Percentiles rank a stretch among this genome's conserved stretches.
These are phyloP conservation scores for Vigna reflexopilosa DNA, from an alignment of 306 rosid genomes.

Conservation along the genomic window DNA sequence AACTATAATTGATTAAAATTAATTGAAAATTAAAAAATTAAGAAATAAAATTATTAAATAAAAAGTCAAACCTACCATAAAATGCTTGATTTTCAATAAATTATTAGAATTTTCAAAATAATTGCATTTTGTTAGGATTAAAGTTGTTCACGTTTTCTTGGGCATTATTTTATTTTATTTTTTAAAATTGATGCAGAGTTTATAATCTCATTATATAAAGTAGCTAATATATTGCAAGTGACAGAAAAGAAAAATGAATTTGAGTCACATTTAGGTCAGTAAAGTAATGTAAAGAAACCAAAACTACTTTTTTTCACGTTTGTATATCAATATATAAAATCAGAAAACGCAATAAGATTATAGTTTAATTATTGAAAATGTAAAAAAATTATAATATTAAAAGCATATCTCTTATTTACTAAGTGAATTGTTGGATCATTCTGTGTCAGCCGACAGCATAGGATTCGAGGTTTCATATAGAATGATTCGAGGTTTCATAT, in stretches of 20 bases:
- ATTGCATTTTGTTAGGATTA: too few species aligned
- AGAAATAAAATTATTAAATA: too few species aligned
- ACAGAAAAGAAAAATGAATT: background rate
- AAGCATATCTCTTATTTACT: constrained; percentile 21
- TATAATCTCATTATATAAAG: background rate
- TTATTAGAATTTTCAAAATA: too few species aligned
- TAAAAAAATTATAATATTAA: background rate
- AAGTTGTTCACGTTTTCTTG: too few species aligned
- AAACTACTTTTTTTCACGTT: background rate
- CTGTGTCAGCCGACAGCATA: constrained; percentile 22
- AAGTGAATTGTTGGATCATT: constrained; percentile 51
- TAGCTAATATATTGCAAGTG: background rate
- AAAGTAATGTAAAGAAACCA: background rate
- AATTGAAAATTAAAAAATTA: too few species aligned
- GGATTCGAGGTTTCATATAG: constrained; percentile 13
- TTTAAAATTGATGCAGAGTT: background rate
- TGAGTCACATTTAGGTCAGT: background rate
- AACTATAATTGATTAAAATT: too few species aligned
- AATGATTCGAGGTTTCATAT: constrained; percentile 9
- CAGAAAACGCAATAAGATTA: background rate
- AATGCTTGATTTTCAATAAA: too few species aligned
- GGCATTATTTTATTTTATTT: too few species aligned
- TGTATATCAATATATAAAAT: background rate
- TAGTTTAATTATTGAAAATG: background rate
- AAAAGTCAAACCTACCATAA: too few species aligned